These are phyloP conservation scores for Bolboschoenoplectus hybrid DNA, from an alignment of 202 grass and related monocot species.

Conservation along the genomic window DNA sequence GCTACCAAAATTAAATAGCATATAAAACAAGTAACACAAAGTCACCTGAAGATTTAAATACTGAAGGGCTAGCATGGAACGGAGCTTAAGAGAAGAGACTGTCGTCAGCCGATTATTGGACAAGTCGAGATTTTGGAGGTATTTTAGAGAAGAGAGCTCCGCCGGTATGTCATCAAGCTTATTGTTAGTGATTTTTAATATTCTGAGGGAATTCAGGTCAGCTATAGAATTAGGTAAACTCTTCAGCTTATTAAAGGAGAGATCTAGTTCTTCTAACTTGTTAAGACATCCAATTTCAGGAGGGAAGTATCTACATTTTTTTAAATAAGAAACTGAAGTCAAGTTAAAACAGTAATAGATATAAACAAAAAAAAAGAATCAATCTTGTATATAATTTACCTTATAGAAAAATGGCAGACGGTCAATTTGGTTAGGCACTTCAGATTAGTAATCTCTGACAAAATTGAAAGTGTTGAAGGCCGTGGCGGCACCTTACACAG, in stretches of 20 bases:
- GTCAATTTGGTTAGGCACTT: constrained; percentile 81
- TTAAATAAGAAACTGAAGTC: constrained; percentile 29
- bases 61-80: constrained; percentile 75
- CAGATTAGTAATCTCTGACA: constrained; percentile 66
- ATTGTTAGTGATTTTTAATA: constrained; percentile 93
- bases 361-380: not conserved
- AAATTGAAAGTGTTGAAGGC: constrained; percentile 67
- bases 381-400: constrained; percentile 38
- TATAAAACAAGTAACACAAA: constrained; percentile 28
- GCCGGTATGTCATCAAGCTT: constrained; percentile 82
- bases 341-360: constrained; percentile 3
- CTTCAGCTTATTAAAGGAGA: constrained; percentile 99
- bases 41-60: constrained; percentile 96
- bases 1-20: constrained; percentile 21
- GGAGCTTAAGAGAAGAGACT: constrained; percentile 65
- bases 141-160: constrained; percentile 72
- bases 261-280: constrained; percentile 89
- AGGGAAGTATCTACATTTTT: constrained; percentile 77
- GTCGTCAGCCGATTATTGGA: constrained; percentile 94
- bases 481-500: constrained; percentile 76
- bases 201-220: constrained; percentile 60
- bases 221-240: constrained; percentile 83
- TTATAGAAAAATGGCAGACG: constrained; percentile 86
- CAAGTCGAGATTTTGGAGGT: constrained; percentile 82
- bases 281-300: constrained; percentile 82